These are phyloP conservation scores for Lentithecium fluviatile DNA, from an alignment of 495 filamentous ascomycete genomes.

Conservation along the genomic window DNA sequence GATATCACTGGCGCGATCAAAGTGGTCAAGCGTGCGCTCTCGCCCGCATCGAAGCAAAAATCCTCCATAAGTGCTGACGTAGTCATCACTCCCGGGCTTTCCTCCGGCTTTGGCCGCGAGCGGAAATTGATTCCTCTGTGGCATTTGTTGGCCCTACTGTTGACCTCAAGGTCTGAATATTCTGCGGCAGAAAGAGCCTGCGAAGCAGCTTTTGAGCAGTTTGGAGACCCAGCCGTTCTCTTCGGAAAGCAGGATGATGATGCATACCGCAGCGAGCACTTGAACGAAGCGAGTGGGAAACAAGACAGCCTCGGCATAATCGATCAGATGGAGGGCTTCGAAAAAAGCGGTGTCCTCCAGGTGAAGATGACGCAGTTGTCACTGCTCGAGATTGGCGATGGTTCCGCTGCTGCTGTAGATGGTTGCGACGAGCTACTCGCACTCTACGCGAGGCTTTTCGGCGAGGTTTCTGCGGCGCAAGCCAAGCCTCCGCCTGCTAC, in stretches of 20 bases:
- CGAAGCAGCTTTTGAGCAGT: conserved; percentile 87
- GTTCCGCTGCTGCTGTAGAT: conserved; percentile 78
- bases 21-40: conserved; percentile 64
- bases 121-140: conserved; percentile 67
- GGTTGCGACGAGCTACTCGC: conserved; percentile 75
- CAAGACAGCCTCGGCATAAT: conserved; percentile 50
- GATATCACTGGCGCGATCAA: conserved; percentile 75
- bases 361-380: conserved; percentile 92
- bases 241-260: conserved; percentile 36
- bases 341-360: conserved; percentile 80
- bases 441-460: conserved; percentile 79
- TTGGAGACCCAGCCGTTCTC: conserved; percentile 46
- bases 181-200: conserved; percentile 74
- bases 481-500: conserved; percentile 27
- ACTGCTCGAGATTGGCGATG: conserved; percentile 77
- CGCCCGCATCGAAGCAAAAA: conserved; percentile 32
- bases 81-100: conserved; percentile 42
- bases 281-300: conserved; percentile 24
- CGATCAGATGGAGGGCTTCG: conserved; percentile 69
- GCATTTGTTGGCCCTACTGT: conserved; percentile 81
- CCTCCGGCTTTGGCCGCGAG: conserved; percentile 44
- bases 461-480: conserved; percentile 48
- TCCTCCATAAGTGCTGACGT: conserved; percentile 36
- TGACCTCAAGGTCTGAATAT: conserved; percentile 85
- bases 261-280: conserved; percentile 34